Percentiles rank a stretch among this genome's conserved stretches.
Evolutionary conservation across 2,329 filamentous ascomycete genomes (phyloP).

Genomic region (Aspergillus glaucus): DNA sequence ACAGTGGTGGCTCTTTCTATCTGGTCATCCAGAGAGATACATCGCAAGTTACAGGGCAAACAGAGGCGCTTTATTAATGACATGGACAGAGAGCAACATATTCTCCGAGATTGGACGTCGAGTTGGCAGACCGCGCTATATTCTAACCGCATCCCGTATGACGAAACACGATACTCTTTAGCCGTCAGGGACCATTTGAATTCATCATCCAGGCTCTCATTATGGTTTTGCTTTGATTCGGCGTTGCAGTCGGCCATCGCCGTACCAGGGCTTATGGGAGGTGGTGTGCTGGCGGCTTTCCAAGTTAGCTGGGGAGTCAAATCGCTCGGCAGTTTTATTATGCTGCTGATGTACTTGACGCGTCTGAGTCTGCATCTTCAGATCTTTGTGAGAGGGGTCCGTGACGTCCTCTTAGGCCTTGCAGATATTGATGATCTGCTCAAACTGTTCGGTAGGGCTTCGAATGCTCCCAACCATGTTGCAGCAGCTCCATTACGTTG

Average conservation of each 20-base stretch:
- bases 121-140: constrained; percentile 55
- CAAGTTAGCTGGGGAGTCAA: constrained; percentile 46
- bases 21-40: constrained; percentile 41
- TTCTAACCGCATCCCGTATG: constrained; percentile 53
- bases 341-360: constrained; percentile 60
- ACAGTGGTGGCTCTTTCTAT: constrained; percentile 47
- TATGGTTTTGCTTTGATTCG: constrained; percentile 27
- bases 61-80: constrained; percentile 35
- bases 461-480: constrained; percentile 37
- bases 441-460: constrained; percentile 43
- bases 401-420: constrained; percentile 47
- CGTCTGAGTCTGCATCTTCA: constrained; percentile 44
- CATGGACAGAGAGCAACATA: constrained; percentile 45
- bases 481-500: constrained; percentile 35
- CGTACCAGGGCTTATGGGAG: constrained; percentile 44
- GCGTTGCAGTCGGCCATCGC: constrained; percentile 43
- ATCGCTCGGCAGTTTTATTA: constrained; percentile 57
- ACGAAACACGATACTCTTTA: constrained; percentile 44
- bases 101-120: constrained; percentile 53
- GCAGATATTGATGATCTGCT: constrained; percentile 56
- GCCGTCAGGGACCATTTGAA: constrained; percentile 34
- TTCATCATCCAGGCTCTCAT: constrained; percentile 29
- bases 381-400: constrained; percentile 46
- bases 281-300: constrained; percentile 48
- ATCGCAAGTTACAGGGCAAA: constrained; percentile 35